Evolutionary conservation across 2,329 filamentous ascomycete genomes (phyloP).

Genomic region (Drechslera avenae): DNA sequence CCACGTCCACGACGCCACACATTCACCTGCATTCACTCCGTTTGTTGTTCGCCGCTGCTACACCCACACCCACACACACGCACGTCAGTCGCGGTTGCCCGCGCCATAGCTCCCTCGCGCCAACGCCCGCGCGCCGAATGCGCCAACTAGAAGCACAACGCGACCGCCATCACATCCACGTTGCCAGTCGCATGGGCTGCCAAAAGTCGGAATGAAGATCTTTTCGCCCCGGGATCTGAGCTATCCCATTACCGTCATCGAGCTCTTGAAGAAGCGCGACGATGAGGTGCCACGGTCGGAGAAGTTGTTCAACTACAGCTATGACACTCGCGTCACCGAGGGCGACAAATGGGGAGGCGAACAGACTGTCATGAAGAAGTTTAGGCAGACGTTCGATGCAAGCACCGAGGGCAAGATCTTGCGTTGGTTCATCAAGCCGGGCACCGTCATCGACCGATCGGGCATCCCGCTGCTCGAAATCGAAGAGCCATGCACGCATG

Average conservation of each 20-base stretch:
- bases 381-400: slow-evolving; percentile 80
- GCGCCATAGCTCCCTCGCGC: slow-evolving; percentile 3
- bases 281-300: slow-evolving; percentile 78
- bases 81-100: not conserved
- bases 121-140: slow-evolving; percentile 27
- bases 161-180: slow-evolving; percentile 26
- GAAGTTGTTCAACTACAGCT: slow-evolving; percentile 84
- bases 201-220: slow-evolving; percentile 53
- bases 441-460: slow-evolving; percentile 62
- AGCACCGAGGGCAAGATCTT: slow-evolving; percentile 79
- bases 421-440: slow-evolving; percentile 73
- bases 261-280: slow-evolving; percentile 76
- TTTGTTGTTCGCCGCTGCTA: too few species aligned
- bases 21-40: not conserved
- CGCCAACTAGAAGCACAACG: slow-evolving; percentile 37
- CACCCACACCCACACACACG: not conserved
- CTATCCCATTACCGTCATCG: slow-evolving; percentile 92
- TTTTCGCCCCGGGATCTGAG: slow-evolving; percentile 64
- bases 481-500: slow-evolving; percentile 89
- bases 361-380: slow-evolving; percentile 69
- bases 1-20: not conserved
- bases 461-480: slow-evolving; percentile 70
- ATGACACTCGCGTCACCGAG: slow-evolving; percentile 72
- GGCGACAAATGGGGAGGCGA: slow-evolving; percentile 76
- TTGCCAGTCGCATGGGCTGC: slow-evolving; percentile 39